phyloP scores from a whole-genome alignment of 441 rosid genomes.

The Mallotus repandus region DNA sequence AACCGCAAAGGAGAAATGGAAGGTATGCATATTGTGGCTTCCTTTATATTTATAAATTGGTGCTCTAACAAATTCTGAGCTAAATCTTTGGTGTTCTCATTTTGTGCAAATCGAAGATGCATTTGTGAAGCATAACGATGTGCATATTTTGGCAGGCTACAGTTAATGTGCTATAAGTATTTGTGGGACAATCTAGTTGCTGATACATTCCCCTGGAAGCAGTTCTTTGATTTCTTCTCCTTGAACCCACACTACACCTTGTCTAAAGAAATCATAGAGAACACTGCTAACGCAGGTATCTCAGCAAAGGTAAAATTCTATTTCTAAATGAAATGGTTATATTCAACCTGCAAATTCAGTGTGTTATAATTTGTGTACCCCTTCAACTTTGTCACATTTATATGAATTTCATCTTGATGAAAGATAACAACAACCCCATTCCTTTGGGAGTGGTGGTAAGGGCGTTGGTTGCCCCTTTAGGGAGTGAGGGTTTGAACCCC shows the following conservation, averaged over 20 bases:
- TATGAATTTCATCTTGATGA: not conserved
- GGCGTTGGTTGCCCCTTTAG: too few species aligned
- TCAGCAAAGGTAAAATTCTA: constrained; percentile 49
- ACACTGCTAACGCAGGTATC: constrained; percentile 49
- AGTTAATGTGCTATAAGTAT: constrained; percentile 81
- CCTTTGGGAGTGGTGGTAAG: too few species aligned
- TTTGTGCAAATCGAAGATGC: constrained; percentile 4
- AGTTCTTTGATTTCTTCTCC: constrained; percentile 37
- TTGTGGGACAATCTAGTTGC: constrained; percentile 69
- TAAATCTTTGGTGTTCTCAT: not conserved
- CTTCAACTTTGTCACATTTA: not conserved
- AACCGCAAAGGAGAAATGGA: constrained; percentile 82
- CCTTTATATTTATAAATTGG: not conserved
- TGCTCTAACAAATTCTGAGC: not conserved
- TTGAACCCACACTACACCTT: constrained; percentile 45
- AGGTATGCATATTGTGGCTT: constrained; percentile 40
- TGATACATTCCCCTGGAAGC: constrained; percentile 42
- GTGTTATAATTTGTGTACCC: not conserved
- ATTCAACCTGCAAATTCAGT: not conserved
- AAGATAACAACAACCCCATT: not conserved
- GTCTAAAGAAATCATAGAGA: constrained; percentile 59
- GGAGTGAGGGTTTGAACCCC: too few species aligned
- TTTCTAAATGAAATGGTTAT: constrained; percentile 1
- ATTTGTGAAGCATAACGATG: not conserved
- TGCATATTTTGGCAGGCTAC: constrained; percentile 48